phyloP scores from a whole-genome alignment of 495 filamentous ascomycete species.

The Hamigera avellanea region DNA sequence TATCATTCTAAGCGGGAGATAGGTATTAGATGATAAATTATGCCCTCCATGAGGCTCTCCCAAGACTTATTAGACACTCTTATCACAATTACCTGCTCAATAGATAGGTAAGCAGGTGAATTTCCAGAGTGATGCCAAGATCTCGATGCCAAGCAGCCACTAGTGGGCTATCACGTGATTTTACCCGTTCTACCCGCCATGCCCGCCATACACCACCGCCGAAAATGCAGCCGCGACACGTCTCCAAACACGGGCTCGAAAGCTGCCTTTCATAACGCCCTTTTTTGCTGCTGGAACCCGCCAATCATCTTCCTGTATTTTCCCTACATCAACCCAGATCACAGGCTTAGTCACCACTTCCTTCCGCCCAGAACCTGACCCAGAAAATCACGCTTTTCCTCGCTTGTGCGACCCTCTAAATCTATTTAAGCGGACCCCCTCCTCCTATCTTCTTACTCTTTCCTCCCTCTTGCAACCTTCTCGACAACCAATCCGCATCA shows the following conservation, averaged over 20 bases:
- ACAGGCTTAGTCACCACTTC: conserved; percentile 23
- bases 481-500: conserved; percentile 17
- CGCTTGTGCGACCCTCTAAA: conserved; percentile 13
- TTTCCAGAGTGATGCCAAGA: no score
- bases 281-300: conserved; percentile 22
- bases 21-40: no score
- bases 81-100: no score
- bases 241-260: conserved; percentile 22
- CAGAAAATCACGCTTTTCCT: conserved; percentile 11
- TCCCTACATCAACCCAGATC: conserved; percentile 10
- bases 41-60: no score
- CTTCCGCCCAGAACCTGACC: conserved; percentile 1
- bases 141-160: no score
- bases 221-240: neutral
- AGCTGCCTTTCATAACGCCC: conserved; percentile 33
- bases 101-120: no score
- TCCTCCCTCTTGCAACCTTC: conserved; percentile 11
- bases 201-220: no score
- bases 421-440: conserved; percentile 23
- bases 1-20: no score
- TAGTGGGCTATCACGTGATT: no score
- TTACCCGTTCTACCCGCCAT: no score
- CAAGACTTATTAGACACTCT: no score
- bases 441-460: conserved; percentile 13
- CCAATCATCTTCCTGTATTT: conserved; percentile 29